phyloP scores from a whole-genome alignment of 345 rosid genomes.

The Syzygium jambos region DNA sequence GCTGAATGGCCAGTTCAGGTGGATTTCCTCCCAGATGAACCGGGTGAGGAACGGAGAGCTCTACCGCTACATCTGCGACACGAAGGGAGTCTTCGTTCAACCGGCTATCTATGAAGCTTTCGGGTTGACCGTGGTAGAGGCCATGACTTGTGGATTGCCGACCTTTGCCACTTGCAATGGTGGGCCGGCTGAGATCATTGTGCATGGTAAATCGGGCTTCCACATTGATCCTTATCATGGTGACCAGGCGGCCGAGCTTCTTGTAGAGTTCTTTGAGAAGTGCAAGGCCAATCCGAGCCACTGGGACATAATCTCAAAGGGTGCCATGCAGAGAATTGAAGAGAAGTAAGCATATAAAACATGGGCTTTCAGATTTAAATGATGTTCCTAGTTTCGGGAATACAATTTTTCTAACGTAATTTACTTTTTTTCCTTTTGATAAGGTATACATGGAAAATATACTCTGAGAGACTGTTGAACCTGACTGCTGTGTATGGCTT shows the following conservation, averaged over 20 bases:
- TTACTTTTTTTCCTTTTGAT: not conserved
- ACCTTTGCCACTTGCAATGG: constrained; percentile 86
- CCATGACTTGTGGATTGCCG: constrained; percentile 85
- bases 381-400: not conserved
- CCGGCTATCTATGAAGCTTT: constrained; percentile 85
- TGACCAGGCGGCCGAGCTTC: constrained; percentile 59
- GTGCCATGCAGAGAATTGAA: constrained; percentile 71
- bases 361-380: not conserved
- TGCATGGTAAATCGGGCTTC: constrained; percentile 75
- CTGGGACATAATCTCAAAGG: constrained; percentile 66
- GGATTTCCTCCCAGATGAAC: constrained; percentile 93
- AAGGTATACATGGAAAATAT: constrained; percentile 90
- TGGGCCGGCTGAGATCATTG: constrained; percentile 97
- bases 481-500: constrained; percentile 87
- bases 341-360: constrained; percentile 52
- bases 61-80: constrained; percentile 70
- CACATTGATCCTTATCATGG: constrained; percentile 94
- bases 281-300: constrained; percentile 46
- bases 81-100: constrained; percentile 88
- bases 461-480: constrained; percentile 77
- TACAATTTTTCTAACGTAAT: not conserved
- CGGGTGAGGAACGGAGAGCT: constrained; percentile 75
- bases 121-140: constrained; percentile 83
- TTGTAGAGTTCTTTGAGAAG: constrained; percentile 69
- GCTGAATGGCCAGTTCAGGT: constrained; percentile 68